Evolutionary conservation across 2,329 filamentous ascomycete species (phyloP), one percentile per base, ranked within the genome.

Genomic region (Pseudogymnoascus sp.): DNA sequence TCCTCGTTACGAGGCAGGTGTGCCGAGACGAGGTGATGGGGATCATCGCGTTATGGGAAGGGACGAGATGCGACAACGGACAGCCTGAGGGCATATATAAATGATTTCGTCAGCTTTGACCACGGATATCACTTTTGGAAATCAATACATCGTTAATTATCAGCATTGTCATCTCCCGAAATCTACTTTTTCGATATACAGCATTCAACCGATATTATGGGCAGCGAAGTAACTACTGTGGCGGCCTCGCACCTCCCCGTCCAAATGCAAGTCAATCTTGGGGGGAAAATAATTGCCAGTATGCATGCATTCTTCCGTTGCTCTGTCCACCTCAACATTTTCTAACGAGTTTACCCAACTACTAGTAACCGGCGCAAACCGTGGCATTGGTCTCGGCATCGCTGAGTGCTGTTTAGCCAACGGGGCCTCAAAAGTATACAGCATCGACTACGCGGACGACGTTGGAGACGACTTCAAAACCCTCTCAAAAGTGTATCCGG

Each of bases 331-430:
- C 34, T n/a, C 21, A 16, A 6, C 11, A 34, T 11, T 21, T n/a
- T 14, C 41, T 64, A 64, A 65, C 39, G 43, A 25, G 28, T 31
- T 36, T 48, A 23, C 3, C 8, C 13, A 41, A 4, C 13, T 37
- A 4, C 36, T 13, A 75, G 75, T 76, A 34, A 75, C 74, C 19
- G 73, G 73, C 11, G 74, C 74, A 19, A 76, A 75, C 62, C 69
- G 73, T 62, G 77, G 77, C 6, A 79, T 79, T 62, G 78, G 78
- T 3, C 76, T 80, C 6, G 79, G 78, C 3, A 75, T 81, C 64
- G 79, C 79, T 67, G 76, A 80, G 68, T 78, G 74, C 69, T 81
- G 79, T 66, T 77, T 81, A 23, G 67, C 69, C 60, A 81, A 81
- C 62, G 77, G 75, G 19, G 79, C 79, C 11, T 66, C 71, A 13